A percentile compares a stretch with the other conserved stretches of the same genome.
phyloP scores from a whole-genome alignment of 352 stramenopile species.

The Globisporangium cederbergense region DNA sequence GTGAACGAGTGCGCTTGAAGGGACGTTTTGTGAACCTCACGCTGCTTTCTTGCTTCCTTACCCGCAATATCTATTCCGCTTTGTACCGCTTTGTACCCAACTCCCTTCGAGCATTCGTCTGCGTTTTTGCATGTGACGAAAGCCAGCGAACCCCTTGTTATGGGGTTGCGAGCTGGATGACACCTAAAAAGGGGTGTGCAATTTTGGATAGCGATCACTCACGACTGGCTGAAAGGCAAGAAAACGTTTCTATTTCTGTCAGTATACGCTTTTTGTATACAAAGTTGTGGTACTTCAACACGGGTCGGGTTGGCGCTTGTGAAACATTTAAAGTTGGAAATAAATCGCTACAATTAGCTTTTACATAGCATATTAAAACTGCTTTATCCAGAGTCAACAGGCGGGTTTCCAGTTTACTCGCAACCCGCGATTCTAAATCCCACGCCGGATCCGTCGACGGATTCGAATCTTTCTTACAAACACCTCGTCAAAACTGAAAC shows the following conservation, averaged over 20 bases:
- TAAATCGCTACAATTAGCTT: neutral
- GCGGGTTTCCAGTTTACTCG: too few species aligned
- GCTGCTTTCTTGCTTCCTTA: neutral
- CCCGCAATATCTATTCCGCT: neutral
- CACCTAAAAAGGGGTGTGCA: constrained; percentile 1
- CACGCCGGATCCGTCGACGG: neutral
- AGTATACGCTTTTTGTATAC: neutral
- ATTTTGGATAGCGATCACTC: neutral
- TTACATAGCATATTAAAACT: neutral
- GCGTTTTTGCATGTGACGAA: constrained; percentile 1
- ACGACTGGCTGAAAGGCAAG: constrained; percentile 8
- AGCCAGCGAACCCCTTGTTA: neutral
- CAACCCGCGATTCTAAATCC: neutral
- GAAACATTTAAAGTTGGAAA: neutral
- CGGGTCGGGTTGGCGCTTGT: neutral
- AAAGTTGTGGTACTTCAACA: neutral
- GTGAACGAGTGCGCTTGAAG: neutral
- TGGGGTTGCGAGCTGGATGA: neutral
- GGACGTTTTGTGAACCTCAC: neutral
- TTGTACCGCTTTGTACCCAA: neutral
- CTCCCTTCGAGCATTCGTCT: neutral
- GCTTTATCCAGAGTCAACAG: neutral
- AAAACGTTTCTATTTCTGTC: constrained; percentile 18
- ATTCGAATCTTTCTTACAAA: neutral
- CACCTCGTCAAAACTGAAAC: too few species aligned